phyloP scores from a whole-genome alignment of 2,329 filamentous ascomycete genomes.

The Fusarium mundagurra region DNA sequence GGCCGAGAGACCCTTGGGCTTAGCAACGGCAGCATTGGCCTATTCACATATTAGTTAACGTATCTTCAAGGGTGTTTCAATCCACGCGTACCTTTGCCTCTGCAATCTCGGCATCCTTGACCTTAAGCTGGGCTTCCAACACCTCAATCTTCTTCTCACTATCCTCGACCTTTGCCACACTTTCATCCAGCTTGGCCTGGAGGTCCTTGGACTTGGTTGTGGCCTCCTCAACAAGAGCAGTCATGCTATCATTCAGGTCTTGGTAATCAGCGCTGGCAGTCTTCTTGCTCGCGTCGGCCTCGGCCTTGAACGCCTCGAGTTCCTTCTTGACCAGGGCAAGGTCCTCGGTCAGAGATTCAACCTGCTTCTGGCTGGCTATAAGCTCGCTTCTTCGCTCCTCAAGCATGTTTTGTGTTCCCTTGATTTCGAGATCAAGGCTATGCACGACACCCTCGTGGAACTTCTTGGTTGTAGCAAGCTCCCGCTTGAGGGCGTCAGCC shows the following conservation, averaged over 20 bases:
- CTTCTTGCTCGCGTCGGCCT: constrained; percentile 63
- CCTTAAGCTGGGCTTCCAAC: constrained; percentile 65
- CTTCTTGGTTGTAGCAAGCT: constrained; percentile 60
- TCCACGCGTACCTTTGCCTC: constrained; percentile 63
- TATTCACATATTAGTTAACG: constrained; percentile 37
- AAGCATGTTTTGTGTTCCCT: constrained; percentile 50
- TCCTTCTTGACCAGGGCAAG: constrained; percentile 62
- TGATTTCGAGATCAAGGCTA: constrained; percentile 45
- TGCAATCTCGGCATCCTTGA: constrained; percentile 71
- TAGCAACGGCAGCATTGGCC: constrained; percentile 56
- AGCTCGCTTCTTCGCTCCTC: constrained; percentile 49
- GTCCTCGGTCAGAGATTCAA: constrained; percentile 50
- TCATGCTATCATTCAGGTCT: constrained; percentile 71
- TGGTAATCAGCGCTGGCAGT: constrained; percentile 68
- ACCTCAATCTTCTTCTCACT: constrained; percentile 59
- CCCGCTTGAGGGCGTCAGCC: constrained; percentile 60
- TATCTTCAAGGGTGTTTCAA: neutral
- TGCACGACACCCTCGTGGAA: constrained; percentile 57
- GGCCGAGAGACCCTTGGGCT: constrained; percentile 62
- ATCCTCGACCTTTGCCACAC: constrained; percentile 57
- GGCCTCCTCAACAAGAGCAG: constrained; percentile 67
- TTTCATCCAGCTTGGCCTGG: constrained; percentile 59
- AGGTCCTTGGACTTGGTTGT: constrained; percentile 62
- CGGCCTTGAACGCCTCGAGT: constrained; percentile 61
- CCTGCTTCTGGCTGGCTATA: constrained; percentile 48